Percentiles rank a stretch among this genome's conserved stretches.
Evolutionary conservation across 2,329 filamentous ascomycete species (phyloP).

Genomic region (Diplodia scrobiculata): DNA sequence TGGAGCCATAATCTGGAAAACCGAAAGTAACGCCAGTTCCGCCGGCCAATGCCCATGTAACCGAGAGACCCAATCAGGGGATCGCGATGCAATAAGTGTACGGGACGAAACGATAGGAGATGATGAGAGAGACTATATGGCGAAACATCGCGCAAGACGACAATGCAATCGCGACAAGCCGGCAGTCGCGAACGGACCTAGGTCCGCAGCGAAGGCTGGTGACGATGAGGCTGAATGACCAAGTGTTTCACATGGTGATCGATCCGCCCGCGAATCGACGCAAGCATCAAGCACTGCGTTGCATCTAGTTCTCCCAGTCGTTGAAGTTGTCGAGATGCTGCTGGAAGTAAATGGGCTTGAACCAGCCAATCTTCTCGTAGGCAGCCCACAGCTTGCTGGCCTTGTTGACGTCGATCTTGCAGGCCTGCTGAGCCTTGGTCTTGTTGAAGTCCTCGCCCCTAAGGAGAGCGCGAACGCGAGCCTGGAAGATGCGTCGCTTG

Average conservation of each 20-base stretch:
- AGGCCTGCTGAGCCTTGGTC: conserved; percentile 94
- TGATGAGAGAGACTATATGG: neutral
- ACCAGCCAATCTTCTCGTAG: conserved; percentile 84
- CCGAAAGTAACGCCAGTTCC: conserved; percentile 25
- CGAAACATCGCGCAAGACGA: neutral
- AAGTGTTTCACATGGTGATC: conserved; percentile 25
- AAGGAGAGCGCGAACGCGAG: conserved; percentile 66
- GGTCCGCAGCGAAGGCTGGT: neutral
- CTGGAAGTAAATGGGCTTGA: conserved; percentile 59
- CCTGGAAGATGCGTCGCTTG: conserved; percentile 87
- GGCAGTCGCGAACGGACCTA: conserved; percentile 11
- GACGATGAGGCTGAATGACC: conserved; percentile 19
- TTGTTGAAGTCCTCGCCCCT: conserved; percentile 86
- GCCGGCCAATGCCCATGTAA: conserved; percentile 18
- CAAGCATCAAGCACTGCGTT: conserved; percentile 17
- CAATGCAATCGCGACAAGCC: neutral
- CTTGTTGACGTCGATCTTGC: conserved; percentile 98
- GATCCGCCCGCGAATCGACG: conserved; percentile 25
- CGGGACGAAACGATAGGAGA: neutral
- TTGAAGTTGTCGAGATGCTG: conserved; percentile 44
- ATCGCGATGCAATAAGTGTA: conserved; percentile 16
- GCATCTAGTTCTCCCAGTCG: conserved; percentile 27
- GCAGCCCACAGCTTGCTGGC: conserved; percentile 89
- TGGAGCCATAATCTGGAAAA: conserved; percentile 21
- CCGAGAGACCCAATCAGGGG: conserved; percentile 11